Evolutionary conservation across 2,329 filamentous ascomycete species (phyloP).

Genomic region (Dactylella cylindrospora): DNA sequence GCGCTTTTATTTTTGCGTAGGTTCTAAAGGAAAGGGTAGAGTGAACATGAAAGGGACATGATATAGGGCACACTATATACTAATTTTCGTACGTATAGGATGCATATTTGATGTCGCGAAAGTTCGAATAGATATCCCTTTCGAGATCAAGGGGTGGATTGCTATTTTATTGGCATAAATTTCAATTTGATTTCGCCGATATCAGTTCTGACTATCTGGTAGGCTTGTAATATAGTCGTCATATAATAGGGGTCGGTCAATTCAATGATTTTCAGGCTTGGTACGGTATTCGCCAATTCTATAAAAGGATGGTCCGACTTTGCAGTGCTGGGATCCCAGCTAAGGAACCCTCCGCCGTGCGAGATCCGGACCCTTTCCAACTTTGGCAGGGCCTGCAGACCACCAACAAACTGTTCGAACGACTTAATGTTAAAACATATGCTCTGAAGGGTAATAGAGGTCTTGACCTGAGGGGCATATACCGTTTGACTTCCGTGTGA

Average conservation of each 20-base stretch:
- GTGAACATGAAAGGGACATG: too few relatives aligned
- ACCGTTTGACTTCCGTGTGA: background rate
- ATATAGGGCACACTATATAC: too few relatives aligned
- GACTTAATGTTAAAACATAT: too few relatives aligned
- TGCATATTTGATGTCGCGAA: too few relatives aligned
- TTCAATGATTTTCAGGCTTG: slow-evolving; percentile 12
- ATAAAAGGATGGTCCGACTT: slow-evolving; percentile 11
- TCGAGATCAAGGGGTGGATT: too few relatives aligned
- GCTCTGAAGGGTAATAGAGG: too few relatives aligned
- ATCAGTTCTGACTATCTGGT: background rate
- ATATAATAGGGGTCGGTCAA: slow-evolving; percentile 28
- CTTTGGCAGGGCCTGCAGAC: background rate
- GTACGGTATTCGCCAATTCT: background rate
- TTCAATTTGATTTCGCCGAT: slow-evolving; percentile 3
- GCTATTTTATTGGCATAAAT: background rate
- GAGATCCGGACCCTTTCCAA: slow-evolving; percentile 9
- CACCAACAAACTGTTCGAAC: slow-evolving; percentile 17
- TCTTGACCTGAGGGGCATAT: background rate
- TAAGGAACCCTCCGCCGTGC: background rate
- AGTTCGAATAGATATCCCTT: too few relatives aligned
- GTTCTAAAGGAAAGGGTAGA: too few relatives aligned
- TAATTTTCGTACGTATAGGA: too few relatives aligned
- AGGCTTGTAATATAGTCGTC: slow-evolving; percentile 10
- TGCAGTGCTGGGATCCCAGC: slow-evolving; percentile 5
- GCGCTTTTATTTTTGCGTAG: too few relatives aligned